Evolutionary conservation across 2,329 filamentous ascomycete species (phyloP), one percentile per base, ranked within the genome.

Genomic region (Keithomyces neogunnii): DNA sequence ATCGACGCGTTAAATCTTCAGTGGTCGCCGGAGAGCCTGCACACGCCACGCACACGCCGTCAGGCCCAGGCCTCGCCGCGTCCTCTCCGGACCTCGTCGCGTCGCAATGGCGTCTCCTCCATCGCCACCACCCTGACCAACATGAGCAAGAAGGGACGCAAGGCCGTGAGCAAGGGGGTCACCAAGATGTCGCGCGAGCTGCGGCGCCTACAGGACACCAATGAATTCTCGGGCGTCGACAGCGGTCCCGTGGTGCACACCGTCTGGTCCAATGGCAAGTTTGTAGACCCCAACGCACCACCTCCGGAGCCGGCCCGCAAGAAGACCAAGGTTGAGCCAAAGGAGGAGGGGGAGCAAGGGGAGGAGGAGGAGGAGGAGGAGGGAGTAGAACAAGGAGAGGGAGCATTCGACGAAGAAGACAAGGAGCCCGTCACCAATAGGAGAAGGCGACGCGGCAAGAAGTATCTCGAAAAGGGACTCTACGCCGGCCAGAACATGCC

Each of bases 401-500:
- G 64, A 36, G 66, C 72, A 46, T 56, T 63, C 48, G 74, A 60
- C 9, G 59, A 65, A 45, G 59, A 65, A 35, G 66, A 72, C 48
- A 55, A 64, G 49, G 74, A 77, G 59, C 66, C 69, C 29, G 59
- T 66, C 5, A 62, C 67, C 9, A 60, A 66, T 30, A 57, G 57
- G 8, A 72, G 68, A 55, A 68, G 71, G 56, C 71, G 77, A 51
- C 75, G 73, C 38, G 69, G 74, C 48, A 95, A 95, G 73, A 84
- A 83, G 58, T 97, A 88, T 80, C 74, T 95, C 50, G 75, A 77
- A 49, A 88, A 90, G 65, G 93, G 92, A 8, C 75, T 97, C 11
- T 97, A 95, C 62, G 85, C 89, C 1, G 93, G 93, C 31, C 92
- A 96, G 66, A 76, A 84, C 32, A 69, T 69, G 5, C 76, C 78